Evolutionary conservation across 805 yeast species (phyloP).

Genomic region (Nakazawaea wickerhamii): DNA sequence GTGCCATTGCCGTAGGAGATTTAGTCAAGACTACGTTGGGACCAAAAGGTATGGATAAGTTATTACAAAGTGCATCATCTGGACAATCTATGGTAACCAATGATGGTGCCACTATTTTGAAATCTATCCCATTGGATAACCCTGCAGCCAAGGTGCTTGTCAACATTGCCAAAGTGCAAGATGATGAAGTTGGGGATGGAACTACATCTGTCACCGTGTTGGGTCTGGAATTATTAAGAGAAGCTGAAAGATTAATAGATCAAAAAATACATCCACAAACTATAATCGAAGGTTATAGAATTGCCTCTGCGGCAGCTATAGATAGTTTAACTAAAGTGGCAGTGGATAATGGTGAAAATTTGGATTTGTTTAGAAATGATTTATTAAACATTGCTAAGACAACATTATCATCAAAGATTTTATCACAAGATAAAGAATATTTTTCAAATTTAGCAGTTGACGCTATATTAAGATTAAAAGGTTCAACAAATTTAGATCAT

Average conservation of each 20-base stretch:
- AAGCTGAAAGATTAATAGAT: constrained; percentile 89
- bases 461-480: constrained; percentile 83
- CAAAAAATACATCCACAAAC: constrained; percentile 97
- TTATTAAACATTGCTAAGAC: constrained; percentile 86
- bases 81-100: constrained; percentile 82
- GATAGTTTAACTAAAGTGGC: constrained; percentile 73
- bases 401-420: constrained; percentile 86
- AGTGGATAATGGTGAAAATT: constrained; percentile 59
- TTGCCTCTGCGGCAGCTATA: constrained; percentile 83
- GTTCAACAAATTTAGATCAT: constrained; percentile 83
- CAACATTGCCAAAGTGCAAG: constrained; percentile 93
- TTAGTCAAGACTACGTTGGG: constrained; percentile 91
- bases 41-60: constrained; percentile 98
- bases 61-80: constrained; percentile 80
- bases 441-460: constrained; percentile 90
- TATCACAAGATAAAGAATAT: constrained; percentile 90
- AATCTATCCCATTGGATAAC: constrained; percentile 90
- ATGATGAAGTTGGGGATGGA: constrained; percentile 98
- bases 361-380: constrained; percentile 64
- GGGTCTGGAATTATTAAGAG: constrained; percentile 86
- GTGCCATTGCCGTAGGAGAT: constrained; percentile 99
- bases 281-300: constrained; percentile 90
- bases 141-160: constrained; percentile 97
- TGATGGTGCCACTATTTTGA: constrained; percentile 96
- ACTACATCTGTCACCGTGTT: constrained; percentile 94